Percentiles rank a stretch among this genome's conserved stretches.
Evolutionary conservation across 805 yeast genomes (phyloP).

Genomic region (Ogataea henricii): DNA sequence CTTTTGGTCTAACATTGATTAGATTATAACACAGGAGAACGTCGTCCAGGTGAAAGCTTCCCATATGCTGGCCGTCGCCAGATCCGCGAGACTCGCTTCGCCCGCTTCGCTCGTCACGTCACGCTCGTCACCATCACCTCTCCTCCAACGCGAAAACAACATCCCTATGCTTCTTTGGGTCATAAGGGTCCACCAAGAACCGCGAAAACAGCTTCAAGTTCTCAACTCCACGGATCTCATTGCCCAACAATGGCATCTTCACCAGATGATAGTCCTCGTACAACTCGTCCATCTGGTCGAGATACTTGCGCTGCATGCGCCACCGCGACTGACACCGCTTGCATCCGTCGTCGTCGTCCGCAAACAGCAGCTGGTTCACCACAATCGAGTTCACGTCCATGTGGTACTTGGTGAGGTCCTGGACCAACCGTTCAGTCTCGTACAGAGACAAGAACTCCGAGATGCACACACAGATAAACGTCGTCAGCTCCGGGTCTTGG

Average conservation of each 20-base stretch:
- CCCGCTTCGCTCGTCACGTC: not conserved
- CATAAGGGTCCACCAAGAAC: constrained; percentile 76
- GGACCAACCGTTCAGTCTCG: constrained; percentile 97
- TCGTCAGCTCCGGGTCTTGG: constrained; percentile 93
- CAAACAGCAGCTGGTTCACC: constrained; percentile 89
- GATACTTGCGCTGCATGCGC: constrained; percentile 93
- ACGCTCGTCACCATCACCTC: constrained; percentile 24
- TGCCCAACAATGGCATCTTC: constrained; percentile 91
- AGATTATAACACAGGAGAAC: too few relatives aligned
- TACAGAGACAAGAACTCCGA: constrained; percentile 94
- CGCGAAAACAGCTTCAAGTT: constrained; percentile 82
- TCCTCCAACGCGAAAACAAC: constrained; percentile 58
- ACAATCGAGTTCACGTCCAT: constrained; percentile 97
- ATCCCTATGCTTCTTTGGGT: constrained; percentile 60
- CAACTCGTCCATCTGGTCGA: constrained; percentile 92
- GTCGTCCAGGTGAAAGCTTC: too few relatives aligned
- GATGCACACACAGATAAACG: constrained; percentile 95
- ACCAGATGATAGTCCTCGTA: constrained; percentile 97
- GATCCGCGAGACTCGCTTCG: not conserved
- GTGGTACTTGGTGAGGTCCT: constrained; percentile 89
- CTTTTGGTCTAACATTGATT: too few relatives aligned
- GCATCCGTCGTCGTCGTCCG: constrained; percentile 80
- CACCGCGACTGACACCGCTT: constrained; percentile 90
- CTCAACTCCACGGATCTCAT: constrained; percentile 91
- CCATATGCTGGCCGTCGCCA: too few relatives aligned